phyloP scores from a whole-genome alignment of 345 rosid species.

The Limnanthes douglasii region DNA sequence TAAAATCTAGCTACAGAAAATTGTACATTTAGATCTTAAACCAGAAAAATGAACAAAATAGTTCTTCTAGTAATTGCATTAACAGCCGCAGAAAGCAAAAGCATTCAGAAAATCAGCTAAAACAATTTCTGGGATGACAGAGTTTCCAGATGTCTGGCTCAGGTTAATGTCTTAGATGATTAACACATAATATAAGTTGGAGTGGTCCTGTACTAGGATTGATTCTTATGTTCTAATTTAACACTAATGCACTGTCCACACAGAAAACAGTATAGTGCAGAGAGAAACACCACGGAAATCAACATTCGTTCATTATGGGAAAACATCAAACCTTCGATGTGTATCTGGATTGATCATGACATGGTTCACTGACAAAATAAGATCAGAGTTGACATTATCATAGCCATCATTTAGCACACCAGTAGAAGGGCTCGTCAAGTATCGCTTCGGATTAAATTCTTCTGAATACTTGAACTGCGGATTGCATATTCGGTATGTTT shows the following conservation, averaged over 20 bases:
- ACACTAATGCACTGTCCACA: not conserved
- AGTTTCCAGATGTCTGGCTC: too few species aligned
- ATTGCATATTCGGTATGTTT: constrained; percentile 81
- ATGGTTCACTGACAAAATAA: constrained; percentile 73
- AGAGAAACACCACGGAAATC: constrained; percentile 1
- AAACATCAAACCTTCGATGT: constrained; percentile 58
- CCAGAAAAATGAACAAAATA: too few species aligned
- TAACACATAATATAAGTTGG: too few species aligned
- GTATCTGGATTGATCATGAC: constrained; percentile 54
- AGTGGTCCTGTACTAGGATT: too few species aligned
- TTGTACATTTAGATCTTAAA: too few species aligned
- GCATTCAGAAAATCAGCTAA: too few species aligned
- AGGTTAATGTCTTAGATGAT: too few species aligned
- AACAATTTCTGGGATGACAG: too few species aligned
- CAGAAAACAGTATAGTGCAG: constrained; percentile 5
- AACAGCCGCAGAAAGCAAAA: too few species aligned
- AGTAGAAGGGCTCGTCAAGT: constrained; percentile 84
- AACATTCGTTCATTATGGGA: constrained; percentile 3
- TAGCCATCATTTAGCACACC: constrained; percentile 90
- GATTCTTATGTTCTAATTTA: not conserved
- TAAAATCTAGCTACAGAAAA: too few species aligned
- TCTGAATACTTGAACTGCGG: constrained; percentile 83
- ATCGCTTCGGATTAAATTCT: constrained; percentile 89
- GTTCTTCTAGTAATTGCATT: too few species aligned
- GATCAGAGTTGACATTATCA: constrained; percentile 93